Base-by-base conservation (phyloP, 768 basidiomycete genomes). In the Rhodotorula babjevae region DNA sequence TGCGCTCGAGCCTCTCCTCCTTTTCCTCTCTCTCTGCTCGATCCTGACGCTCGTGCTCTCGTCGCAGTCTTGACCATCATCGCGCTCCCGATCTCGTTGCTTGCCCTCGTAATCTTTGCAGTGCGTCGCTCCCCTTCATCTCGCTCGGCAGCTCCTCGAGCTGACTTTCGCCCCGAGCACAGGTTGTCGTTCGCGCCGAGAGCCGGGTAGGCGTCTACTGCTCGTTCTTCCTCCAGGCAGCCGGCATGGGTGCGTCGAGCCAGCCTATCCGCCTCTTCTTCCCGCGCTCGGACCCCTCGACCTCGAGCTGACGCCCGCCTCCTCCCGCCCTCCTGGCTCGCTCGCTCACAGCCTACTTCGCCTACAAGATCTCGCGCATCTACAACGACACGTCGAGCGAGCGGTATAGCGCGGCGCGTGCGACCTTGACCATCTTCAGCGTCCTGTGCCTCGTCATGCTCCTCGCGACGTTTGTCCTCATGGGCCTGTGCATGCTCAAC, bases 271-370 rank as follows among this genome's bases (percentile, higher is more conserved):
- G 4, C 36, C 5, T 46, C 44, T 21, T 25, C 31, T 23, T 36
- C 29, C 33, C 49, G 8, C 6, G 16, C 10, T n/a, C 49, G 29
- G 23, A 9, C 63, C 19, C n/a, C 9, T 15, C 58, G 36, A 36
- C 36, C 36, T 9, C 5, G 36, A 18, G 16, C 5, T 27, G 25
- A 36, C 36, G 4, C 36, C 5, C 36, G 21, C 16, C n/a, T 55
- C 18, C 14, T 33, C 4, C 47, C 19, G n/a, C 58, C 36, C 18
- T 14, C 31, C 1, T 11, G 16, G n/a, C n/a, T n/a, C n/a, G n/a
- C n/a, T n/a, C n/a, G n/a, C n/a, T n/a, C n/a, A n/a, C 56, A 68
- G 69, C 65, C 16, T 76, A 76, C 58, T 76, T 76, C 23, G 52
- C 69, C 27, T 76, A 40, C 67, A 76, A 76, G 46, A 49, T 76